phyloP scores from a whole-genome alignment of 202 grass and related monocot species.

The Zizania palustris region DNA sequence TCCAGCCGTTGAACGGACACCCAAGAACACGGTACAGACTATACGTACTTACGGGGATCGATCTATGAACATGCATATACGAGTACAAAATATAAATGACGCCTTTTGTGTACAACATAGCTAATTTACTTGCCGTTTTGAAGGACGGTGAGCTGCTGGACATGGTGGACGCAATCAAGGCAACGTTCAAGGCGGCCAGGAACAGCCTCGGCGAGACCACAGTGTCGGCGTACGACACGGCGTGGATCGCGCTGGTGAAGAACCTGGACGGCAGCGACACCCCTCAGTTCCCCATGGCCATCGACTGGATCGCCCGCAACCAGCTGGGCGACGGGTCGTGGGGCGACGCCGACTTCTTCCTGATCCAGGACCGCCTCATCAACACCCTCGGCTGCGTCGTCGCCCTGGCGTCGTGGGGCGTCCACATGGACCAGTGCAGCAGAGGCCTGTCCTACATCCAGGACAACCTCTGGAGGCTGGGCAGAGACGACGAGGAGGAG shows the following conservation, averaged over 20 bases:
- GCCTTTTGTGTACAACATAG: too few relatives aligned
- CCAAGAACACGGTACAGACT: too few relatives aligned
- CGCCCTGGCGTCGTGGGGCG: neutral
- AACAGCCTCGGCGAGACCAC: neutral
- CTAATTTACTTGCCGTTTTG: too few relatives aligned
- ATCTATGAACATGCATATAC: too few relatives aligned
- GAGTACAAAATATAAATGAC: too few relatives aligned
- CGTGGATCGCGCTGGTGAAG: neutral
- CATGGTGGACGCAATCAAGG: neutral
- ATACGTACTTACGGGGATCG: too few relatives aligned
- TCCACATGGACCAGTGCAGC: neutral
- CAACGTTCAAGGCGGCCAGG: neutral
- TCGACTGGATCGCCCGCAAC: neutral
- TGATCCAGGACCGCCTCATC: neutral
- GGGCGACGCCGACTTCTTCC: neutral
- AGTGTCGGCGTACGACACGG: neutral
- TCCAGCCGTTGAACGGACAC: too few relatives aligned
- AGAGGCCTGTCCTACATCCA: conserved; percentile 41
- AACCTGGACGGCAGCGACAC: neutral
- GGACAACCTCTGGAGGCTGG: conserved; percentile 55
- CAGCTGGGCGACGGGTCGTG: neutral
- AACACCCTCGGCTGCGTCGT: neutral
- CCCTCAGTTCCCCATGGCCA: neutral
- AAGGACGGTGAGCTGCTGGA: too few relatives aligned
- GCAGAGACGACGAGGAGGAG: conserved; percentile 41